A percentile compares a stretch with the other conserved stretches of the same genome.
phyloP scores from a whole-genome alignment of 2,329 filamentous ascomycete genomes.

The Xylaria sp. region DNA sequence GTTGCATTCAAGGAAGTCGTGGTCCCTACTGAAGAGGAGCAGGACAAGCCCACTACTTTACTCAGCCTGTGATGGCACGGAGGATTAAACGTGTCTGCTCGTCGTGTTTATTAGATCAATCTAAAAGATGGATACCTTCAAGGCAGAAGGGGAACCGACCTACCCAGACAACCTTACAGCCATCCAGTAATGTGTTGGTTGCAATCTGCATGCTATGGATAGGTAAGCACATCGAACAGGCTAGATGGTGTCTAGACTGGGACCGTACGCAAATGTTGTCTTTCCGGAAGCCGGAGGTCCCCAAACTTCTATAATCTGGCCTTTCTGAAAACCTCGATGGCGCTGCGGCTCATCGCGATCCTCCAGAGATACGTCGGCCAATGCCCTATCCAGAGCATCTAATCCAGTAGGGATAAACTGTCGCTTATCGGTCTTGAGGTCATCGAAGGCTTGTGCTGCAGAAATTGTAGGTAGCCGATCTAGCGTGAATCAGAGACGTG shows the following conservation, averaged over 20 bases:
- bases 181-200: conserved; percentile 68
- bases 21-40: conserved; percentile 26
- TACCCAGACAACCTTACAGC: conserved; percentile 80
- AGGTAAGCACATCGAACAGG: conserved; percentile 17
- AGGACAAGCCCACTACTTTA: conserved; percentile 41
- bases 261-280: conserved; percentile 77
- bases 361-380: conserved; percentile 50
- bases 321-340: conserved; percentile 72
- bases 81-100: conserved; percentile 58
- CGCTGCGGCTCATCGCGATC: conserved; percentile 26
- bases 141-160: conserved; percentile 57
- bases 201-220: conserved; percentile 74
- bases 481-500: conserved; percentile 50
- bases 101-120: conserved; percentile 30
- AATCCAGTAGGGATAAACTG: conserved; percentile 68
- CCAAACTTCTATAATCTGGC: conserved; percentile 87
- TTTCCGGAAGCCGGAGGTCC: conserved; percentile 89
- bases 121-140: conserved; percentile 12
- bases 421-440: conserved; percentile 62
- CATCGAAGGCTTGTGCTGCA: conserved; percentile 75
- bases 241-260: background rate
- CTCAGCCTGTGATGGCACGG: conserved; percentile 53
- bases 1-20: conserved; percentile 19
- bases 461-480: conserved; percentile 82
- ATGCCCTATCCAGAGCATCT: conserved; percentile 59